Percentiles rank a stretch among this genome's conserved stretches.
Conservation (phyloP, 306 rosid genomes). For the Parietaria judaica region DNA sequence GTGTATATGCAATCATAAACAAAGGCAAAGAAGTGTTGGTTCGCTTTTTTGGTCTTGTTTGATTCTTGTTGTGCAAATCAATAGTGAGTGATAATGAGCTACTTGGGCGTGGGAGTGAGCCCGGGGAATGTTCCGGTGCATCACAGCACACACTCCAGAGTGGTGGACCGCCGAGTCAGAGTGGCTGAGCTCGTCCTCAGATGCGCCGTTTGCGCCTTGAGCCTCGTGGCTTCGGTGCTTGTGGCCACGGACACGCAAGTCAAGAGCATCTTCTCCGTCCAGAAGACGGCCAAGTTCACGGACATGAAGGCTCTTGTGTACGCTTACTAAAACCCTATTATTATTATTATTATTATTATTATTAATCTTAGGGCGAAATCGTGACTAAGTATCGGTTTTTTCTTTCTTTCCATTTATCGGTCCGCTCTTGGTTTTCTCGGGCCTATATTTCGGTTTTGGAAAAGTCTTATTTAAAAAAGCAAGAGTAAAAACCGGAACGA, state of each 20-base stretch:
- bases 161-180: conserved; percentile 45
- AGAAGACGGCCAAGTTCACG: conserved; percentile 61
- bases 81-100: conserved; percentile 39
- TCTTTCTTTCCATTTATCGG: neutral
- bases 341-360: neutral
- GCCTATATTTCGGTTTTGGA: neutral
- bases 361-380: neutral
- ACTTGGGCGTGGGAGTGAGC: conserved; percentile 70
- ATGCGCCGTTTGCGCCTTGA: conserved; percentile 48
- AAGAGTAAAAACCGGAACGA: too few species aligned
- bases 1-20: neutral
- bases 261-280: conserved; percentile 48
- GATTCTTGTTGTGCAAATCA: neutral
- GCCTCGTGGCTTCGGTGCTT: conserved; percentile 64
- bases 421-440: neutral
- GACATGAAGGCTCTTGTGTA: conserved; percentile 90
- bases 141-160: conserved; percentile 41
- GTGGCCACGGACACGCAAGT: conserved; percentile 77
- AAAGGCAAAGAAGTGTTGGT: neutral
- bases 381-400: too few species aligned
- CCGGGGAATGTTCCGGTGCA: conserved; percentile 66
- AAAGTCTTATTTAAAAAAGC: too few species aligned
- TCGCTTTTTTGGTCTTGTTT: neutral
- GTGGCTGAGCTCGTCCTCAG: conserved; percentile 68
- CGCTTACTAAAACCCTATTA: conserved; percentile 11